phyloP scores from a whole-genome alignment of 257 asterid genomes.

The Solanum arcanum region DNA sequence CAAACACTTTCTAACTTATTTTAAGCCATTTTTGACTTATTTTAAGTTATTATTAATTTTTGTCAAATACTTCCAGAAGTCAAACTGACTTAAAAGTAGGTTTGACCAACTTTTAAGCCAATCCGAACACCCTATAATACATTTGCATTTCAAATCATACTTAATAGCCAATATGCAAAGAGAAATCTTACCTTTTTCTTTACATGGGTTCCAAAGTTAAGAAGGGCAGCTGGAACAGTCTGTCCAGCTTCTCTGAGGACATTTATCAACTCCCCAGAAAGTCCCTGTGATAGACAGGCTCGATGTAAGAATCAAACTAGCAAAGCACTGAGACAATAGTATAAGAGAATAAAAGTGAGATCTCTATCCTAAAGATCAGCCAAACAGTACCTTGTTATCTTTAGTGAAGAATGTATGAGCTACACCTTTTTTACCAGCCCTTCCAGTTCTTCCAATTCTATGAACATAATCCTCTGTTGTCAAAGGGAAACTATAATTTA shows the following conservation, averaged over 20 bases:
- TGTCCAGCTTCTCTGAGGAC: constrained; percentile 93
- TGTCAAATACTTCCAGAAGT: too few species aligned
- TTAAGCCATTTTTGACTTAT: too few species aligned
- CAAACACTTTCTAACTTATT: too few species aligned
- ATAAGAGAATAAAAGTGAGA: background rate
- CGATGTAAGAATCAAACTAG: background rate
- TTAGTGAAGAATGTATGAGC: constrained; percentile 97
- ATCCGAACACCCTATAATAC: background rate
- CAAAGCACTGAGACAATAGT: background rate
- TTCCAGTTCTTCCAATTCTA: constrained; percentile 96
- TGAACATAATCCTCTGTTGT: constrained; percentile 97
- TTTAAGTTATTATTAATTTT: too few species aligned
- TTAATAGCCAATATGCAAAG: background rate
- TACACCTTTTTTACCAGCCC: constrained; percentile 99
- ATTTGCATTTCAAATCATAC: background rate
- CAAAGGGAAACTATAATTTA: constrained; percentile 93
- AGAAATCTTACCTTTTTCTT: constrained; percentile 64
- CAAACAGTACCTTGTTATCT: constrained; percentile 68
- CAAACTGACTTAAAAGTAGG: too few species aligned
- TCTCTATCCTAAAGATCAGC: background rate
- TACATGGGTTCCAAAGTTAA: constrained; percentile 95
- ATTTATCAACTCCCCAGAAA: constrained; percentile 85
- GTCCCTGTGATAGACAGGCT: constrained; percentile 40
- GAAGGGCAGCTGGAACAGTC: constrained; percentile 65
- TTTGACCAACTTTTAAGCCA: background rate